Evolutionary conservation across 2,329 filamentous ascomycete genomes (phyloP).

Genomic region (Fusarium graminum): DNA sequence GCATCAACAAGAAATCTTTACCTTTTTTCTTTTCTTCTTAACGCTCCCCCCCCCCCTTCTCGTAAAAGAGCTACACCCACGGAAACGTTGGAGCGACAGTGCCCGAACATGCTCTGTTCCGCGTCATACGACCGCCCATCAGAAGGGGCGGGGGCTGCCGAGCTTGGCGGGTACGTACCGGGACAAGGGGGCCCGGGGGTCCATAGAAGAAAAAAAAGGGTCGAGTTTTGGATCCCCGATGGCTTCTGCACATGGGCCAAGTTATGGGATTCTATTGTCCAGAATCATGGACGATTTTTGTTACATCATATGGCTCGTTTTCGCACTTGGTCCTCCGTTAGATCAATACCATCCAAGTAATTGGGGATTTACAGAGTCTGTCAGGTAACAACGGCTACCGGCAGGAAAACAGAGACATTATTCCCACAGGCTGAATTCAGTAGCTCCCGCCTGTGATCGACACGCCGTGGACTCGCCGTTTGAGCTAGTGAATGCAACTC

Average conservation of each 20-base stretch:
- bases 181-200: constrained; percentile 7
- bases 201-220: constrained; percentile 24
- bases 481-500: constrained; percentile 4
- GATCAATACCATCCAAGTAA: not conserved
- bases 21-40: not conserved
- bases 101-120: constrained; percentile 47
- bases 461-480: constrained; percentile 27
- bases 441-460: constrained; percentile 28
- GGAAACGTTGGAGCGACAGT: constrained; percentile 40
- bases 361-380: constrained; percentile 17
- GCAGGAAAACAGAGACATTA: constrained; percentile 5
- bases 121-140: constrained; percentile 49
- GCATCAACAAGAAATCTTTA: constrained; percentile 5
- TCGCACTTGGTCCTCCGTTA: not conserved
- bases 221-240: not conserved
- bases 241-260: constrained; percentile 5
- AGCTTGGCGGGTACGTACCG: constrained; percentile 42
- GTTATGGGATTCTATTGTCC: constrained; percentile 43
- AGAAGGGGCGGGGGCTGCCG: constrained; percentile 48
- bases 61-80: not conserved
- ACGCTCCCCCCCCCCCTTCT: not conserved
- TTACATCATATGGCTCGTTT: not conserved
- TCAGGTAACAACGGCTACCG: constrained; percentile 8
- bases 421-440: constrained; percentile 16
- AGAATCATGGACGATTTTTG: constrained; percentile 28